phyloP scores from a whole-genome alignment of 2,329 filamentous ascomycete species.

The Lojkania enalia region DNA sequence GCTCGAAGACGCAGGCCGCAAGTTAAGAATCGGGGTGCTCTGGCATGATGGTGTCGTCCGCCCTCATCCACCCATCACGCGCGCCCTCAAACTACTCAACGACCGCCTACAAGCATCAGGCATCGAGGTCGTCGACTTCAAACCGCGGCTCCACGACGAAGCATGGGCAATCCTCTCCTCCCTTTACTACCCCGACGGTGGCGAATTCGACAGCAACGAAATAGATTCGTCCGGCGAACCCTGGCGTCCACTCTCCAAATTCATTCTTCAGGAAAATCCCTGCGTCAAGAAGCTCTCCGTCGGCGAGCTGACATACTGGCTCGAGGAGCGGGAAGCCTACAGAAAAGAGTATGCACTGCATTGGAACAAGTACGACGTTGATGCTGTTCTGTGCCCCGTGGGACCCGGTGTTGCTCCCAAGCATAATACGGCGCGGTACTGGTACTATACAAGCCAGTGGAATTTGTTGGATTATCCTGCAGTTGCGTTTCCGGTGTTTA shows the following conservation, averaged over 20 bases:
- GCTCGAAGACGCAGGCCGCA: not conserved
- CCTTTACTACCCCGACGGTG: constrained; percentile 61
- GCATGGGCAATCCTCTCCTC: constrained; percentile 53
- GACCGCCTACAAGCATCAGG: constrained; percentile 50
- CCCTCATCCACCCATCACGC: constrained; percentile 67
- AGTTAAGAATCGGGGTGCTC: constrained; percentile 62
- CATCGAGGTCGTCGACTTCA: constrained; percentile 58
- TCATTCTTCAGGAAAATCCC: constrained; percentile 61
- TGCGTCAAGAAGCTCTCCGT: constrained; percentile 48
- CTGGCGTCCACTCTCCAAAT: constrained; percentile 60
- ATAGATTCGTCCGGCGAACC: constrained; percentile 62
- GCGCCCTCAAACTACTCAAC: constrained; percentile 56
- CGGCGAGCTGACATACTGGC: constrained; percentile 49
- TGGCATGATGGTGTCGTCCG: constrained; percentile 66
- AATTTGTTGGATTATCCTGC: constrained; percentile 70
- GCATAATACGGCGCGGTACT: constrained; percentile 59
- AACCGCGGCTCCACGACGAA: constrained; percentile 53
- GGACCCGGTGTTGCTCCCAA: constrained; percentile 60
- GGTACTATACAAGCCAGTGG: constrained; percentile 69
- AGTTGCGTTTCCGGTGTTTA: constrained; percentile 60
- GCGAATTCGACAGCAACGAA: constrained; percentile 54
- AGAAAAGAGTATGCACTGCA: constrained; percentile 49
- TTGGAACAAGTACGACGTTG: constrained; percentile 53
- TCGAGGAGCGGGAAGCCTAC: constrained; percentile 49
- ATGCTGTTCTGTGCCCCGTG: constrained; percentile 65